Evolutionary conservation across 2,329 filamentous ascomycete genomes (phyloP).

Genomic region (Coleophoma crateriformis): DNA sequence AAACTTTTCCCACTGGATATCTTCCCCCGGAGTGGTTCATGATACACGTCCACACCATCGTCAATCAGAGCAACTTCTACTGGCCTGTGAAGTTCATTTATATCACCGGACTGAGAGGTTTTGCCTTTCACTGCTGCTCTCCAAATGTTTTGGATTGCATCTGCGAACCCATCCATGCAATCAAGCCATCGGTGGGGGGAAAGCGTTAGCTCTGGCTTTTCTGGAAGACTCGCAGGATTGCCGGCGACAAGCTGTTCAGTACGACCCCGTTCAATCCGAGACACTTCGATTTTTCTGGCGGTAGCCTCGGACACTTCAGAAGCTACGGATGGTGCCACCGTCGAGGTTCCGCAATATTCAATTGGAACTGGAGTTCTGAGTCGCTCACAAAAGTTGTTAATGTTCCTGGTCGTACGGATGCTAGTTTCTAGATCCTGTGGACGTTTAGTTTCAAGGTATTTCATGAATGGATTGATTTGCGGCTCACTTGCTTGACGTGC

Average conservation of each 20-base stretch:
- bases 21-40: constrained; percentile 15
- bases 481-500: constrained; percentile 16
- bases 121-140: constrained; percentile 20
- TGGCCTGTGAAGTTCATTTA: constrained; percentile 13
- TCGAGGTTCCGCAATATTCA: not conserved
- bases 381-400: constrained; percentile 3
- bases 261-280: not conserved
- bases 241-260: too few species aligned
- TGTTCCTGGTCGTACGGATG: constrained; percentile 3
- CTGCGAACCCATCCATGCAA: constrained; percentile 14
- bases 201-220: not conserved
- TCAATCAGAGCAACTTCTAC: constrained; percentile 32
- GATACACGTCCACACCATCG: constrained; percentile 29
- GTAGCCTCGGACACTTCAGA: not conserved
- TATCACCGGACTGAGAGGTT: not conserved
- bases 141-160: constrained; percentile 14
- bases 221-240: not conserved
- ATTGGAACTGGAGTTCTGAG: not conserved
- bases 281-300: constrained; percentile 13
- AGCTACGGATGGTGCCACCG: too few species aligned
- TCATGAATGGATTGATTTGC: not conserved
- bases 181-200: constrained; percentile 9
- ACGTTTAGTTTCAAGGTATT: not conserved
- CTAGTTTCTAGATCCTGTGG: constrained; percentile 7
- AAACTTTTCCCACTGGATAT: constrained; percentile 25